phyloP scores from a whole-genome alignment of 2,329 filamentous ascomycete species.

The Fusarium aywerte region DNA sequence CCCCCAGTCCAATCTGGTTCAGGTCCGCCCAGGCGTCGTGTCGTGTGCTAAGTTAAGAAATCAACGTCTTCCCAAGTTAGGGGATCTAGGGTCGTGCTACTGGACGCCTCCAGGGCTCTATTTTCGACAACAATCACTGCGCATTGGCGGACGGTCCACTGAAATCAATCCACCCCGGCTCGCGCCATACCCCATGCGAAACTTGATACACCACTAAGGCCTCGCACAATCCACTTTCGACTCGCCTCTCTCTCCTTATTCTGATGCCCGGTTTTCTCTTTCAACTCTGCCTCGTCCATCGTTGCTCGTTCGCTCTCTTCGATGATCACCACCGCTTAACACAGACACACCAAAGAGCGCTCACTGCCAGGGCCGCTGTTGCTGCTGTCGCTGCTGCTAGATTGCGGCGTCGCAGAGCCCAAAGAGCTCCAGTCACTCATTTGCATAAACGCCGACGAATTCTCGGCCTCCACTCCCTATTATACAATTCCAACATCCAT shows the following conservation, averaged over 20 bases:
- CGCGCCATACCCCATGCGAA: constrained; percentile 46
- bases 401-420: constrained; percentile 53
- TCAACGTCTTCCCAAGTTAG: constrained; percentile 30
- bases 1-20: constrained; percentile 10
- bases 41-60: constrained; percentile 6
- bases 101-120: constrained; percentile 40
- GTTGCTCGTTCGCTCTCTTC: constrained; percentile 58
- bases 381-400: constrained; percentile 55
- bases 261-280: constrained; percentile 62
- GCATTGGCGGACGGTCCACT: constrained; percentile 27
- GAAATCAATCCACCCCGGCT: constrained; percentile 33
- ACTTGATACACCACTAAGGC: constrained; percentile 37
- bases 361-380: constrained; percentile 57
- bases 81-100: constrained; percentile 39
- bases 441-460: constrained; percentile 51
- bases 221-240: constrained; percentile 35
- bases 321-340: constrained; percentile 58
- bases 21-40: constrained; percentile 5
- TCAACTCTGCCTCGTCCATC: constrained; percentile 59
- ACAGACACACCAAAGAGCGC: constrained; percentile 54
- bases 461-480: constrained; percentile 49
- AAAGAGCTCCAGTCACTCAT: constrained; percentile 52
- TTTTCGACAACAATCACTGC: constrained; percentile 33
- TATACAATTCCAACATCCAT: constrained; percentile 28
- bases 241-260: constrained; percentile 44